Conservation (phyloP, 352 stramenopile genomes). For the Thraustochytrium sp. region DNA sequence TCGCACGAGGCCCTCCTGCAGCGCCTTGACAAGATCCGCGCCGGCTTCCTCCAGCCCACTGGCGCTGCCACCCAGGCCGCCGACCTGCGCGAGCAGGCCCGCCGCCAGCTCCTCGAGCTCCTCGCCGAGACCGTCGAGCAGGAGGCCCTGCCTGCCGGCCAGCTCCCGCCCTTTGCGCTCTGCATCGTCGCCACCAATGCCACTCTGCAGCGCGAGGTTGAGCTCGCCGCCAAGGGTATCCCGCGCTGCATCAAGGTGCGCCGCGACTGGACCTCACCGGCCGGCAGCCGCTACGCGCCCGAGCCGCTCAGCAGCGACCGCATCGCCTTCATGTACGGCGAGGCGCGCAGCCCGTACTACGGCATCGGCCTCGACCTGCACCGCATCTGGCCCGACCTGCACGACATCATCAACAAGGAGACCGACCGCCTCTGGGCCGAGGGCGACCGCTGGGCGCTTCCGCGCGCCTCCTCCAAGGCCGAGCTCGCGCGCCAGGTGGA, state of each 20-base stretch:
- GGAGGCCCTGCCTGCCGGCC: neutral
- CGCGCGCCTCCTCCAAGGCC: neutral
- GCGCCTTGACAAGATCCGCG: neutral
- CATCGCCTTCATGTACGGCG: constrained; percentile 35
- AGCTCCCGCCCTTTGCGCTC: neutral
- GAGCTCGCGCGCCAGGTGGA: neutral
- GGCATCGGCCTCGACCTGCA: neutral
- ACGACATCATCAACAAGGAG: neutral
- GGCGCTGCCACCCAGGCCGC: neutral
- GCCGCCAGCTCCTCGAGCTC: neutral
- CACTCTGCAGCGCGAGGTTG: neutral
- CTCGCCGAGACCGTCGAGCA: neutral
- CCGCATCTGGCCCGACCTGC: constrained; percentile 12
- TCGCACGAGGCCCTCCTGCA: neutral
- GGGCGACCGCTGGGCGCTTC: neutral
- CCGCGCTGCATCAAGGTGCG: constrained; percentile 15
- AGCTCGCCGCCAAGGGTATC: constrained; percentile 13
- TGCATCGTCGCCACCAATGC: neutral
- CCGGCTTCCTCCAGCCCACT: neutral
- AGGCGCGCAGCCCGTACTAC: constrained; percentile 11
- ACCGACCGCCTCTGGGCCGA: neutral
- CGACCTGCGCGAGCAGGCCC: neutral
- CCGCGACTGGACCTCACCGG: neutral
- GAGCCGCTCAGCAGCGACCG: neutral
- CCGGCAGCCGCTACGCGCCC: neutral